These are phyloP conservation scores for Schizothecium vesticola DNA, from an alignment of 495 filamentous ascomycete species.

Conservation along the genomic window DNA sequence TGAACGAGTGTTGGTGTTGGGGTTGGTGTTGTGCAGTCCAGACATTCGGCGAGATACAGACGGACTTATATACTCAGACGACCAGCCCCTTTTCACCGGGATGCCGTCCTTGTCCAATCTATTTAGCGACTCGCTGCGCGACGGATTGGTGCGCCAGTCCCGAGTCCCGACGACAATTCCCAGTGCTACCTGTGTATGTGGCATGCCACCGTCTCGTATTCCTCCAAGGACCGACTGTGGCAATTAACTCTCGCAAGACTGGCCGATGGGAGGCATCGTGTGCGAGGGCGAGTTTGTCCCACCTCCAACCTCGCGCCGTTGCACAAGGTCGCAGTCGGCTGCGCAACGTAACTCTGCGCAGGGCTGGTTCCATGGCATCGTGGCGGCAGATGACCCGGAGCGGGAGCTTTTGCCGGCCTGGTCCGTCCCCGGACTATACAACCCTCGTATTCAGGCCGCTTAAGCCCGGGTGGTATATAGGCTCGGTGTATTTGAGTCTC, in stretches of 20 bases:
- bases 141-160: background rate
- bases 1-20: background rate
- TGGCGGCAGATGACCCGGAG: background rate
- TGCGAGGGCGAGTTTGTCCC: background rate
- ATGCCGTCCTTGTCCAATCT: background rate
- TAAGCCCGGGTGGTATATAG: background rate
- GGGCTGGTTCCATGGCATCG: background rate
- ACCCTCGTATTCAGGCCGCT: background rate
- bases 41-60: background rate
- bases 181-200: background rate
- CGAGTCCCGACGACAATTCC: background rate
- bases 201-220: background rate
- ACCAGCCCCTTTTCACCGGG: background rate
- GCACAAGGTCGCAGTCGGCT: background rate
- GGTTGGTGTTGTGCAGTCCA: background rate
- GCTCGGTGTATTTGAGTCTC: background rate
- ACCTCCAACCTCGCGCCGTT: background rate
- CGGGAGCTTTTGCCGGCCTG: background rate
- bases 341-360: background rate
- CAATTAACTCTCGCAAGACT: background rate
- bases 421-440: background rate
- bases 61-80: background rate
- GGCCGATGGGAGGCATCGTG: background rate
- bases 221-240: background rate
- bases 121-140: background rate